Conservation (phyloP, 1,139 yeast genomes). For the Taphrina populina region DNA sequence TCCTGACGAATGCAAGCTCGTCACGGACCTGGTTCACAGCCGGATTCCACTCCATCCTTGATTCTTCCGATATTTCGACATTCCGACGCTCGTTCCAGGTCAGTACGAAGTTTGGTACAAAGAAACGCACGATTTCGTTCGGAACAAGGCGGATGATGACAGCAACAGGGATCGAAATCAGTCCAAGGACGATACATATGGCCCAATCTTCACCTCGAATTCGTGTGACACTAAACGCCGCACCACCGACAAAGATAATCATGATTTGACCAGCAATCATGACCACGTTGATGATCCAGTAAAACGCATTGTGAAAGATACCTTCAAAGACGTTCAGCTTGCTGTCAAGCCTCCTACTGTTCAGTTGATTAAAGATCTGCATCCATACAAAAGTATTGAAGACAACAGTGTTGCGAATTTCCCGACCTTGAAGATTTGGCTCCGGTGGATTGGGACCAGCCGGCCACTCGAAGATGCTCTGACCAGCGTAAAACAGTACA, state of each 20-base stretch:
- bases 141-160: slow-evolving; percentile 69
- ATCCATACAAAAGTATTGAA: slow-evolving; percentile 97
- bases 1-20: slow-evolving; percentile 46
- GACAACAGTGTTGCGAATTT: slow-evolving; percentile 62
- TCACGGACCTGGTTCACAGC: slow-evolving; percentile 49
- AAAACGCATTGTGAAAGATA: slow-evolving; percentile 76
- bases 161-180: slow-evolving; percentile 80
- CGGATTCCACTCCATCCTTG: slow-evolving; percentile 47
- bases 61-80: slow-evolving; percentile 18
- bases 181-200: slow-evolving; percentile 79
- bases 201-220: slow-evolving; percentile 89
- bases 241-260: slow-evolving; percentile 96
- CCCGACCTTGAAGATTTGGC: slow-evolving; percentile 39
- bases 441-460: slow-evolving; percentile 45
- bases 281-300: slow-evolving; percentile 64
- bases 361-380: slow-evolving; percentile 90
- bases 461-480: slow-evolving; percentile 51
- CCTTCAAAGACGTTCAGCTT: slow-evolving; percentile 82
- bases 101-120: slow-evolving; percentile 61
- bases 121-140: slow-evolving; percentile 61
- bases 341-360: slow-evolving; percentile 88
- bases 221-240: slow-evolving; percentile 78
- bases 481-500: slow-evolving; percentile 75
- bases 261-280: slow-evolving; percentile 82
- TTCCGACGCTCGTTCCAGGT: slow-evolving; percentile 41